Evolutionary conservation across 306 rosid genomes (phyloP).

Genomic region (Clitoria ternatea): DNA sequence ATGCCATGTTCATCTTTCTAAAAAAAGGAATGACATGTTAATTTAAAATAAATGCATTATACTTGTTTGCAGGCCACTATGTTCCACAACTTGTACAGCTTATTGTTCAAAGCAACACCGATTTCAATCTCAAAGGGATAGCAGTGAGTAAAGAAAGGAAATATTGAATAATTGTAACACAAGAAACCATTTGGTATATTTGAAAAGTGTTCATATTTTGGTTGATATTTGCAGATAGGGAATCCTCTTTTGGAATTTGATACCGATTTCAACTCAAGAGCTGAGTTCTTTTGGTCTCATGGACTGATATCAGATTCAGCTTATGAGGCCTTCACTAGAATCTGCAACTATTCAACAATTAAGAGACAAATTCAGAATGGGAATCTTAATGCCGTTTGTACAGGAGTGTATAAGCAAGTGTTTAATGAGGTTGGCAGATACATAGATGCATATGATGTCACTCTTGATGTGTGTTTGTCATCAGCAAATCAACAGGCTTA

Average conservation of each 20-base stretch:
- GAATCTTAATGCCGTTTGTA: constrained; percentile 23
- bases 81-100: constrained; percentile 72
- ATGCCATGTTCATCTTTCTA: neutral
- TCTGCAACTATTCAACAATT: constrained; percentile 45
- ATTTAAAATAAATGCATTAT: neutral
- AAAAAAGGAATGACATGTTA: neutral
- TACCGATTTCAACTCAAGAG: constrained; percentile 47
- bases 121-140: constrained; percentile 56
- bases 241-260: constrained; percentile 61
- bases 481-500: constrained; percentile 31
- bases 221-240: constrained; percentile 45
- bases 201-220: neutral
- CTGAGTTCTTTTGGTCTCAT: constrained; percentile 53
- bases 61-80: constrained; percentile 52
- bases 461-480: constrained; percentile 52
- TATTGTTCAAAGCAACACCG: constrained; percentile 31
- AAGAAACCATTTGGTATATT: neutral
- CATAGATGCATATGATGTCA: constrained; percentile 38
- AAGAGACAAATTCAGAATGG: constrained; percentile 22
- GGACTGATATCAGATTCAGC: constrained; percentile 54
- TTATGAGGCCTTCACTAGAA: constrained; percentile 18
- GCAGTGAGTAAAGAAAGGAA: constrained; percentile 42
- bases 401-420: neutral
- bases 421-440: constrained; percentile 23
- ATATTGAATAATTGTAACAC: neutral